phyloP scores from a whole-genome alignment of 2,329 filamentous ascomycete species.

The Stemphylium lycopersici region DNA sequence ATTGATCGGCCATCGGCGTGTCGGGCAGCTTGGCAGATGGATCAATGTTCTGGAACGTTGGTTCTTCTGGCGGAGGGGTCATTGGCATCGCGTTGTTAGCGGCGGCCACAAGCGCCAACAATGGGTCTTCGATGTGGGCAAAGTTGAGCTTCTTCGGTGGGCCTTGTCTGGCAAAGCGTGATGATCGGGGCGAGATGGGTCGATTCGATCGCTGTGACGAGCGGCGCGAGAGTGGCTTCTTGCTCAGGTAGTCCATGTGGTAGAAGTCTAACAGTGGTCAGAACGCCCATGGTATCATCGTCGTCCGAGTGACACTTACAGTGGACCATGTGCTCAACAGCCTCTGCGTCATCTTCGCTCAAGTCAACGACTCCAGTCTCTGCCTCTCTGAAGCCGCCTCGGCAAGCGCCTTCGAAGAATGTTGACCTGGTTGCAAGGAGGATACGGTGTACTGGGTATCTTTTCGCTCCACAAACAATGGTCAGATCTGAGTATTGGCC shows the following conservation, averaged over 20 bases:
- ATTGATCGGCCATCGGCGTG: constrained; percentile 43
- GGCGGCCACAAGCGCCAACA: constrained; percentile 44
- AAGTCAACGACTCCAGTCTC: constrained; percentile 48
- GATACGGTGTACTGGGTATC: constrained; percentile 56
- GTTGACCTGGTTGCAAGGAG: constrained; percentile 56
- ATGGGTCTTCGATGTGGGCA: constrained; percentile 46
- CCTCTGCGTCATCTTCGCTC: constrained; percentile 49
- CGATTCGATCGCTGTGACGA: constrained; percentile 38
- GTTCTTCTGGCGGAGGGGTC: constrained; percentile 36
- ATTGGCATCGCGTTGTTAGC: constrained; percentile 28
- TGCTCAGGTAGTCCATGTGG: constrained; percentile 49
- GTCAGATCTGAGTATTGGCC: constrained; percentile 57
- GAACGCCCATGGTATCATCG: constrained; percentile 8
- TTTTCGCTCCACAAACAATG: constrained; percentile 53
- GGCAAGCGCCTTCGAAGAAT: constrained; percentile 54
- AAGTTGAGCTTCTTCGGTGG: constrained; percentile 40
- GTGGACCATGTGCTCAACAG: constrained; percentile 51
- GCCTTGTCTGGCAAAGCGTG: constrained; percentile 20
- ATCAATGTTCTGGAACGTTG: constrained; percentile 28
- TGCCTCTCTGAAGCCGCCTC: constrained; percentile 47
- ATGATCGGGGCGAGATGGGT: constrained; percentile 26
- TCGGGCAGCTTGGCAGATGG: constrained; percentile 38
- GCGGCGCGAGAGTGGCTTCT: constrained; percentile 39
- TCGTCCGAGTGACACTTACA: constrained; percentile 36
- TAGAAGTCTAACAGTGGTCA: constrained; percentile 48